Evolutionary conservation across 257 asterid species (phyloP).

Genomic region (Solanum chmielewskii): DNA sequence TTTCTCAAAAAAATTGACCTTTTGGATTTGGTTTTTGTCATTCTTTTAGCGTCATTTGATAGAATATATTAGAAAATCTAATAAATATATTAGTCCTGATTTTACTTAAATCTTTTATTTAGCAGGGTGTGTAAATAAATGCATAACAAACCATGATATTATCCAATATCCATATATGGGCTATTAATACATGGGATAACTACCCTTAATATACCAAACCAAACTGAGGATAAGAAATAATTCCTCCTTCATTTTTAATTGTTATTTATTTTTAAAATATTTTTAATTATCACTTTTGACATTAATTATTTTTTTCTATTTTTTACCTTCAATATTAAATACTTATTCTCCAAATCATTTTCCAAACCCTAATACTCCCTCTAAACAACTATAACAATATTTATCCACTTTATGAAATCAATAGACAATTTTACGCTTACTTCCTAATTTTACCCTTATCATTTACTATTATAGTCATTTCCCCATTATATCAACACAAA

Average conservation of each 20-base stretch:
- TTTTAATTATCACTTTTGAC: too few relatives aligned
- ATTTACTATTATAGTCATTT: too few relatives aligned
- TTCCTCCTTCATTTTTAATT: fast-evolving
- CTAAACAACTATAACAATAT: neutral
- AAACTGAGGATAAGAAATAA: neutral
- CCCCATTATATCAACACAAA: neutral
- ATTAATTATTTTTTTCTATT: too few relatives aligned
- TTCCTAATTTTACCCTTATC: neutral
- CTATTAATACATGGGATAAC: neutral
- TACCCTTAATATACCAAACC: neutral
- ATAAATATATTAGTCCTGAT: too few relatives aligned
- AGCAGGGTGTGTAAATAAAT: too few relatives aligned
- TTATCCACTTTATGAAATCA: neutral
- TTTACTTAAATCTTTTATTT: too few relatives aligned
- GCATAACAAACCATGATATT: neutral
- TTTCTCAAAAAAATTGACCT: too few relatives aligned
- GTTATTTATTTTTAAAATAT: too few relatives aligned
- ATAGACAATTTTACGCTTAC: fast-evolving
- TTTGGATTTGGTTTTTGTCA: too few relatives aligned
- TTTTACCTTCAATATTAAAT: neutral
- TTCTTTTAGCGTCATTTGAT: too few relatives aligned
- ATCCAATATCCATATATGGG: neutral
- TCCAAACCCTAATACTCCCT: neutral
- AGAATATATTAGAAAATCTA: too few relatives aligned
- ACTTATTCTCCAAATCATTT: too few relatives aligned